Evolutionary conservation across 345 rosid genomes (phyloP).

Genomic region (Lepidium aucheri): DNA sequence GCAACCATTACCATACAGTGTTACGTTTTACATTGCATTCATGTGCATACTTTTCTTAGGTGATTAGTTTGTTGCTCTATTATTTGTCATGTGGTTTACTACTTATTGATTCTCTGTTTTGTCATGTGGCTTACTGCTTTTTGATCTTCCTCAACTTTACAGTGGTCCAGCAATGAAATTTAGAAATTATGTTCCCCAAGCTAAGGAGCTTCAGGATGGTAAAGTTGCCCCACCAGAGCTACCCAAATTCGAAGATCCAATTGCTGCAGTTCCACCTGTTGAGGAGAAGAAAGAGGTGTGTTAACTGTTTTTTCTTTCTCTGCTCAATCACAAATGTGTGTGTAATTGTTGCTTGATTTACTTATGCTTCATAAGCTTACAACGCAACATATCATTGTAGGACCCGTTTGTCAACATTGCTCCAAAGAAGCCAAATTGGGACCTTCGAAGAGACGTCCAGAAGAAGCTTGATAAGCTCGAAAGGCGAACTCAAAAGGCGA

Average conservation of each 20-base stretch:
- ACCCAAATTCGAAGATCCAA: conserved; percentile 86
- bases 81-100: neutral
- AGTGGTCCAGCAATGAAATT: conserved; percentile 74
- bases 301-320: neutral
- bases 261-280: conserved; percentile 48
- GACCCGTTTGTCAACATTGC: conserved; percentile 95
- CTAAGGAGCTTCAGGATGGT: conserved; percentile 80
- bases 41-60: neutral
- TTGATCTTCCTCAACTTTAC: conserved; percentile 10
- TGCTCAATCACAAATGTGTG: neutral
- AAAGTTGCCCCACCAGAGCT: conserved; percentile 79
- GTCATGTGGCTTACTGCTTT: conserved; percentile 4
- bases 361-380: neutral
- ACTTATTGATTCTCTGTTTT: neutral
- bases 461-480: conserved; percentile 97
- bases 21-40: neutral
- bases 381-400: conserved; percentile 22
- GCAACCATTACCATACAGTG: neutral
- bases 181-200: conserved; percentile 94
- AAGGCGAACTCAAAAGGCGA: conserved; percentile 76
- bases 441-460: conserved; percentile 84
- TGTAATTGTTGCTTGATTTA: neutral
- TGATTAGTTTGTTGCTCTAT: neutral
- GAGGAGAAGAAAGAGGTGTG: conserved; percentile 61
- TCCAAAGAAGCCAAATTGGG: conserved; percentile 98